Evolutionary conservation across 139 green algal species (phyloP).

Genomic region (Protoeuglena noctilucae): DNA sequence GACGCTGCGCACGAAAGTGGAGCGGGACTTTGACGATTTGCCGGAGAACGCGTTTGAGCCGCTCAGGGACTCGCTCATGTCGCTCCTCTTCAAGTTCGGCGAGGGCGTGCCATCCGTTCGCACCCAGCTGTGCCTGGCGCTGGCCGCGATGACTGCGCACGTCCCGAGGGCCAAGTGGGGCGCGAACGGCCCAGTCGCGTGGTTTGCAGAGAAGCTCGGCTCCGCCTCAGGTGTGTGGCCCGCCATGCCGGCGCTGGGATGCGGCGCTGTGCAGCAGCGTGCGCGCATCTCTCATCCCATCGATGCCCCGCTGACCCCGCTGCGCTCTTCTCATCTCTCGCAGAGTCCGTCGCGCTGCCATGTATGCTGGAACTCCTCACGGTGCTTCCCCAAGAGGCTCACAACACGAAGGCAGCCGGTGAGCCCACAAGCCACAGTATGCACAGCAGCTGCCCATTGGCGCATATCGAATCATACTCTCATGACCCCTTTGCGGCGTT

Average conservation of each 20-base stretch:
- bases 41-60: slow-evolving; percentile 25
- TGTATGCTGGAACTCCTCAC: slow-evolving; percentile 76
- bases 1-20: no score
- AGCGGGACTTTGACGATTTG: slow-evolving; percentile 82
- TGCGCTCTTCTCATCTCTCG: neutral
- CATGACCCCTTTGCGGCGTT: no score
- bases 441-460: slow-evolving; percentile 50
- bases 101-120: slow-evolving; percentile 36
- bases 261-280: no score
- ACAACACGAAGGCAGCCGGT: slow-evolving; percentile 48
- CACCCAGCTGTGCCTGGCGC: slow-evolving; percentile 74
- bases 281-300: neutral
- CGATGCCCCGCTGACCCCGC: neutral
- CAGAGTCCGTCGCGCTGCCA: slow-evolving; percentile 26
- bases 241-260: neutral
- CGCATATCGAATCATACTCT: no score
- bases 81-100: slow-evolving; percentile 43
- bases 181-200: slow-evolving; percentile 14
- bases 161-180: slow-evolving; percentile 44
- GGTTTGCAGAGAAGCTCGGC: slow-evolving; percentile 21
- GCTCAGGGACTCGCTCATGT: slow-evolving; percentile 57
- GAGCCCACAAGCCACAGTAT: slow-evolving; percentile 51
- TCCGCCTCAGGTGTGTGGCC: neutral
- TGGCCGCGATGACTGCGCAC: slow-evolving; percentile 61
- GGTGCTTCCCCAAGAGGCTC: slow-evolving; percentile 68